A percentile compares a stretch with the other conserved stretches of the same genome.
Evolutionary conservation across 495 filamentous ascomycete genomes (phyloP).

Genomic region (Pseudotulostoma volvatum): DNA sequence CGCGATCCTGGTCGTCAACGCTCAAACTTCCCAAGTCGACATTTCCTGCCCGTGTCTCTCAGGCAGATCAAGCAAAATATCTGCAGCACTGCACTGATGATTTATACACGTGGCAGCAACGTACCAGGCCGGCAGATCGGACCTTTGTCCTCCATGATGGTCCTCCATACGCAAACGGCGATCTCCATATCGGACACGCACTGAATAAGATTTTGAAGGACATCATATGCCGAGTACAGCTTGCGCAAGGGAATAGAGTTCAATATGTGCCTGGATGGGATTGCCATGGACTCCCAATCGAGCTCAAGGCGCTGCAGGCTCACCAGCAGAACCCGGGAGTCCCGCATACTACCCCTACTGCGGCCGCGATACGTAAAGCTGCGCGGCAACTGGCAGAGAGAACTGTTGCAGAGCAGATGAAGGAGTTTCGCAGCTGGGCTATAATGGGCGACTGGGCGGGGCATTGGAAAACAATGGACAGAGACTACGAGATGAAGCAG

Average conservation of each 20-base stretch:
- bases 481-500: conserved; percentile 71
- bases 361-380: conserved; percentile 42
- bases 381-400: conserved; percentile 57
- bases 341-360: conserved; percentile 9
- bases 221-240: conserved; percentile 64
- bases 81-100: conserved; percentile 68
- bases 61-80: conserved; percentile 41
- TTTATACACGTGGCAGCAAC: conserved; percentile 74
- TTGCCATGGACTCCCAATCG: conserved; percentile 94
- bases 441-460: conserved; percentile 94
- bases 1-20: conserved; percentile 42
- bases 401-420: conserved; percentile 68
- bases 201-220: conserved; percentile 97
- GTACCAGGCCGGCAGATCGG: conserved; percentile 37
- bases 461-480: conserved; percentile 85
- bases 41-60: conserved; percentile 37
- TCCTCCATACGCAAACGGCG: conserved; percentile 90
- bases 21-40: conserved; percentile 42
- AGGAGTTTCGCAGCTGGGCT: conserved; percentile 62
- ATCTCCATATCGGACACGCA: conserved; percentile 91
- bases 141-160: conserved; percentile 86
- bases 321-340: conserved; percentile 18
- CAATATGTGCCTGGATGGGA: conserved; percentile 95
- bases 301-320: conserved; percentile 79
- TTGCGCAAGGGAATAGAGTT: conserved; percentile 60